These are phyloP conservation scores for Apiotrichum montevideense DNA, from an alignment of 1,284 basidiomycete genomes.

Conservation along the genomic window DNA sequence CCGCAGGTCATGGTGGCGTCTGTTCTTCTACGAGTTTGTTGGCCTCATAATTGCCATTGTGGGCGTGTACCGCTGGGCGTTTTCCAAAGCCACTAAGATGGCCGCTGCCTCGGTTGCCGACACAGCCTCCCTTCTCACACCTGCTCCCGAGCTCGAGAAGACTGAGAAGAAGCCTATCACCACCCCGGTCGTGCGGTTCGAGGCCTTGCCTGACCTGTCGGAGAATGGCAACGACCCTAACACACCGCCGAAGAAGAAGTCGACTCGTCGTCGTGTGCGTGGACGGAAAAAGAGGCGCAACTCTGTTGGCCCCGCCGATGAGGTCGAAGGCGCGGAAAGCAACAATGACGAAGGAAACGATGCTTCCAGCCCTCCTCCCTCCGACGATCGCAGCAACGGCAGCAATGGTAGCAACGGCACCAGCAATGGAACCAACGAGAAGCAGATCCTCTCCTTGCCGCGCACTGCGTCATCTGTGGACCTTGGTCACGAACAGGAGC, in stretches of 20 bases:
- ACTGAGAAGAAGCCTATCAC: not conserved
- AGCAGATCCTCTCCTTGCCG: conserved; percentile 38
- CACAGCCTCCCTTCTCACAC: not conserved
- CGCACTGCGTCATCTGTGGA: conserved; percentile 30
- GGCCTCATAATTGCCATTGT: conserved; percentile 15
- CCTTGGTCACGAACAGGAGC: conserved; percentile 40
- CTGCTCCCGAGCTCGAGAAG: not conserved
- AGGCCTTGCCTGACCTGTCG: conserved; percentile 5
- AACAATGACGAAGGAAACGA: conserved; percentile 12
- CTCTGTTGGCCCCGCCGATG: conserved; percentile 46
- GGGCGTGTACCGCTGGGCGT: conserved; percentile 18
- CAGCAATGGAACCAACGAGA: conserved; percentile 17
- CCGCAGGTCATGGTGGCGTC: conserved; percentile 11
- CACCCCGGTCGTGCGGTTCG: conserved; percentile 15
- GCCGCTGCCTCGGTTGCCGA: conserved; percentile 15
- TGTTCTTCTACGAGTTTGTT: conserved; percentile 16
- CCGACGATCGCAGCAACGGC: conserved; percentile 9
- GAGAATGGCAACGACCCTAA: not conserved
- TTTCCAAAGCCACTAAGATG: conserved; percentile 10
- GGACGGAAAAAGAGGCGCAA: conserved; percentile 35
- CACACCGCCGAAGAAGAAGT: conserved; percentile 25
- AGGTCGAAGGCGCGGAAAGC: conserved; percentile 47
- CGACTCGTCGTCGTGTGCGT: conserved; percentile 26
- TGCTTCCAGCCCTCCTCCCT: conserved; percentile 6
- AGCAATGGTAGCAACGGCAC: not conserved